Percentiles rank a stretch among this genome's conserved stretches.
phyloP scores from a whole-genome alignment of 1,139 yeast species.

The Wickerhamomyces sp. region DNA sequence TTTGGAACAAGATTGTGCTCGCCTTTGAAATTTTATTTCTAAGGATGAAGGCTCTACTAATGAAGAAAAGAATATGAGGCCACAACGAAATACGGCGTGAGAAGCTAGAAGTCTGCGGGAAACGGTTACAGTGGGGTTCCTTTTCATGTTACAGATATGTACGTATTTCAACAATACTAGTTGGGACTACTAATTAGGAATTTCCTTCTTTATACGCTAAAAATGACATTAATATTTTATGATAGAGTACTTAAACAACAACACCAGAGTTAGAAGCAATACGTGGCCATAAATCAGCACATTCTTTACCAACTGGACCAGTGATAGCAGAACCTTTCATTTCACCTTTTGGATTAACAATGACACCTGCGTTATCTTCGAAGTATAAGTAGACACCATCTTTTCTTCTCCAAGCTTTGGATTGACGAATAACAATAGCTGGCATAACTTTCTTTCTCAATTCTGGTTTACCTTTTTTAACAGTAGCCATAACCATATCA shows the following conservation, averaged over 20 bases:
- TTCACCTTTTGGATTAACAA: slow-evolving; percentile 99
- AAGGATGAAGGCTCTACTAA: no score
- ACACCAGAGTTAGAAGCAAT: slow-evolving; percentile 99
- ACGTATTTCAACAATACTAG: no score
- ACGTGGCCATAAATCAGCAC: slow-evolving; percentile 99
- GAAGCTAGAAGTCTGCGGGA: no score
- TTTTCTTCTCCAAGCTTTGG: slow-evolving; percentile 99
- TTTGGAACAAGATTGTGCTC: no score
- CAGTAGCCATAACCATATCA: slow-evolving; percentile 99
- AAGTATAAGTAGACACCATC: slow-evolving; percentile 99
- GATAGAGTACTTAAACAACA: slow-evolving; percentile 67
- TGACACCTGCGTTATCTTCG: slow-evolving; percentile 99
- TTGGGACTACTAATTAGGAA: not conserved
- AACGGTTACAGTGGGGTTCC: no score
- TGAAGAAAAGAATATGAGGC: no score
- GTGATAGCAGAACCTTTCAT: slow-evolving; percentile 99
- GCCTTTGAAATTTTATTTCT: no score
- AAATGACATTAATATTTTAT: slow-evolving; percentile 23
- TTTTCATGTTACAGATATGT: slow-evolving; percentile 2
- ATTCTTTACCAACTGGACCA: slow-evolving; percentile 99
- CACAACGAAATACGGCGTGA: no score
- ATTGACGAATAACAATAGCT: slow-evolving; percentile 98
- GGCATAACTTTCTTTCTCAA: slow-evolving; percentile 99
- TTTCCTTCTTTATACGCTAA: slow-evolving; percentile 7
- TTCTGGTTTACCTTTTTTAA: slow-evolving; percentile 99